These are phyloP conservation scores for Globisporangium emineosum DNA, from an alignment of 352 stramenopile species.

Conservation along the genomic window DNA sequence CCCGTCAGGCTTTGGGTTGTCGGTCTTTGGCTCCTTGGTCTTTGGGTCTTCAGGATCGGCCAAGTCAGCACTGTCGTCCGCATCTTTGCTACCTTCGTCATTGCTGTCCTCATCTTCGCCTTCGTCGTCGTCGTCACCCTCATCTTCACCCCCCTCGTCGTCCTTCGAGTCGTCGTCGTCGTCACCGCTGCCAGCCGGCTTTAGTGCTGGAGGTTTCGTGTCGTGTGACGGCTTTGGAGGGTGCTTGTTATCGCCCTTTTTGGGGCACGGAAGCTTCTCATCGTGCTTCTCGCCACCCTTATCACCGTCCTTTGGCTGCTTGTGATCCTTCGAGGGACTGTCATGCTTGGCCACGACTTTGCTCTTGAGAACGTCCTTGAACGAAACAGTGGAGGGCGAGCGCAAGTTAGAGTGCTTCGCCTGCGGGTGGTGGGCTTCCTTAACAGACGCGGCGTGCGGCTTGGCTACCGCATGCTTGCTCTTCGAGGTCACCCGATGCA, in stretches of 20 bases:
- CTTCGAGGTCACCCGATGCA: neutral
- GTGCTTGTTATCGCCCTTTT: neutral
- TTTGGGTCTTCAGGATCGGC: neutral
- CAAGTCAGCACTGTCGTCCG: neutral
- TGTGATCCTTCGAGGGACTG: neutral
- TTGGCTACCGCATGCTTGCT: neutral
- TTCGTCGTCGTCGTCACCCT: neutral
- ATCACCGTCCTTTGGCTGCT: neutral
- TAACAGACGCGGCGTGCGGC: neutral
- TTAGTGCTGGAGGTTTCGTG: neutral
- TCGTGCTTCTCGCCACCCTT: neutral
- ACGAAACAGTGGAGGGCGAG: conserved; percentile 38
- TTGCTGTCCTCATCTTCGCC: neutral
- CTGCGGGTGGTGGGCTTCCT: conserved; percentile 83
- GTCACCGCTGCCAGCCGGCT: neutral
- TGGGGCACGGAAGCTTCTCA: neutral
- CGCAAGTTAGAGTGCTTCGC: conserved; percentile 17
- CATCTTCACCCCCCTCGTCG: neutral
- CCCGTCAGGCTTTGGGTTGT: neutral
- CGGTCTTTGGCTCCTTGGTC: neutral
- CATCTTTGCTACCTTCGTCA: neutral
- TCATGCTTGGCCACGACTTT: neutral
- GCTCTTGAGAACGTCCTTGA: conserved; percentile 85
- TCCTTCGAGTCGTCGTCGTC: too few relatives aligned
- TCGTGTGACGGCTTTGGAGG: neutral